Conservation (phyloP, 306 rosid genomes). For the Oxytropis ochrocephala region DNA sequence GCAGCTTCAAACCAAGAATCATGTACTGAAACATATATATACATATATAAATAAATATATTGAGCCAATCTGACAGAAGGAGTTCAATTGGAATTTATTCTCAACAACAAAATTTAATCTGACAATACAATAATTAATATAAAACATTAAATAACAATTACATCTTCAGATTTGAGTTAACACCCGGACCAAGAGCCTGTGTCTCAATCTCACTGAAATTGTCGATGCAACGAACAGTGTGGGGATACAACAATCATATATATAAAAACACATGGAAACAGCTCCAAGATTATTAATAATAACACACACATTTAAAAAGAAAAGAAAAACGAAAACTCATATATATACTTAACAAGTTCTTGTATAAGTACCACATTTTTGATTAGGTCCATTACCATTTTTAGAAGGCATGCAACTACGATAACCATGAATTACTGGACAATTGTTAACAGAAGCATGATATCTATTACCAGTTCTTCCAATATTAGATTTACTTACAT, state of each 20-base stretch:
- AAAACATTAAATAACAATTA: background rate
- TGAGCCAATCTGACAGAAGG: background rate
- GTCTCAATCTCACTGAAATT: too few species aligned
- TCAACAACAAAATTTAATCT: background rate
- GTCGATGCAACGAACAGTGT: too few species aligned
- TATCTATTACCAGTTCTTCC: background rate
- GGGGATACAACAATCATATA: background rate
- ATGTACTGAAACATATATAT: background rate
- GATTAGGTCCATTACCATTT: background rate
- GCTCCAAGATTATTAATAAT: background rate
- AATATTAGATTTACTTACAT: background rate
- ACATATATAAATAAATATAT: background rate
- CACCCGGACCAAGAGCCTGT: too few species aligned
- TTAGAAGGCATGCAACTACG: slow-evolving; percentile 16
- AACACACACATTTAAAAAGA: background rate
- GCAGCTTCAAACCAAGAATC: background rate
- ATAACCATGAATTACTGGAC: background rate
- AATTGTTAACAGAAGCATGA: slow-evolving; percentile 9
- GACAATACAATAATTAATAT: background rate
- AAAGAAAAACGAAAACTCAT: background rate
- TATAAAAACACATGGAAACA: background rate
- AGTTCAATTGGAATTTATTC: slow-evolving; percentile 6
- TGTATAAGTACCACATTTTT: slow-evolving; percentile 1
- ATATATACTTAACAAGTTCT: slow-evolving; percentile 2
- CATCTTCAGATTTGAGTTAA: background rate